Percentiles rank a stretch among this genome's conserved stretches.
Evolutionary conservation across 345 rosid genomes (phyloP).

Genomic region (Eucalyptus sp.): DNA sequence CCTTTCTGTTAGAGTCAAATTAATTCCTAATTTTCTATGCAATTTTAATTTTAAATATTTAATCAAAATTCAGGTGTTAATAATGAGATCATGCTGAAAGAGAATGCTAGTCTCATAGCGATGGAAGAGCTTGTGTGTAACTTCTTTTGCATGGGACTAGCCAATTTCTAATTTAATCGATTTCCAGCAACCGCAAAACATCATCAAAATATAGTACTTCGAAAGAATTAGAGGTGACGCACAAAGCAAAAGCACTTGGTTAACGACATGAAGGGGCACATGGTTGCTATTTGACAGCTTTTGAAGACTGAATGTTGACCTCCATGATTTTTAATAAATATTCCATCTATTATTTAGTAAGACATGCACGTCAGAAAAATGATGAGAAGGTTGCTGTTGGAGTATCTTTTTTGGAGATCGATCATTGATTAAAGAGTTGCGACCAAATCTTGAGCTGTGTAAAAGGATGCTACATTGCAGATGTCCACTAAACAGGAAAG

Average conservation of each 20-base stretch:
- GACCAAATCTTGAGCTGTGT: background rate
- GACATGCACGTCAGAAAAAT: no score
- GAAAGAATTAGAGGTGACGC: background rate
- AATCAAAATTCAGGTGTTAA: rapidly evolving
- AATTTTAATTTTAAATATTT: rapidly evolving
- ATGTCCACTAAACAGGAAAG: background rate
- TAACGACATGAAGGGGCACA: rapidly evolving
- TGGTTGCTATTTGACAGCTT: rapidly evolving
- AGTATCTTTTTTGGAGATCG: no score
- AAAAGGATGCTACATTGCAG: rapidly evolving
- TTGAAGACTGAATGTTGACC: rapidly evolving
- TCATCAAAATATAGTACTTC: rapidly evolving
- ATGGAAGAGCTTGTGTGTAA: no score
- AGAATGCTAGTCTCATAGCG: rapidly evolving
- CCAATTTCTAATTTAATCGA: background rate
- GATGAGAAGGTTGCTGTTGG: rapidly evolving
- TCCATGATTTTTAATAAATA: background rate
- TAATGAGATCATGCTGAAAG: rapidly evolving
- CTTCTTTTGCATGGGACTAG: background rate
- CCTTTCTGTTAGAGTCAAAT: rapidly evolving
- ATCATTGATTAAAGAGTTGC: background rate
- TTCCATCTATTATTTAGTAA: rapidly evolving
- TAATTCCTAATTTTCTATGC: rapidly evolving
- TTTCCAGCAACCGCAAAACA: rapidly evolving
- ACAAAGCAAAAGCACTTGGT: rapidly evolving